phyloP scores from a whole-genome alignment of 2,329 filamentous ascomycete species.

The Calonectria hawksworthii region DNA sequence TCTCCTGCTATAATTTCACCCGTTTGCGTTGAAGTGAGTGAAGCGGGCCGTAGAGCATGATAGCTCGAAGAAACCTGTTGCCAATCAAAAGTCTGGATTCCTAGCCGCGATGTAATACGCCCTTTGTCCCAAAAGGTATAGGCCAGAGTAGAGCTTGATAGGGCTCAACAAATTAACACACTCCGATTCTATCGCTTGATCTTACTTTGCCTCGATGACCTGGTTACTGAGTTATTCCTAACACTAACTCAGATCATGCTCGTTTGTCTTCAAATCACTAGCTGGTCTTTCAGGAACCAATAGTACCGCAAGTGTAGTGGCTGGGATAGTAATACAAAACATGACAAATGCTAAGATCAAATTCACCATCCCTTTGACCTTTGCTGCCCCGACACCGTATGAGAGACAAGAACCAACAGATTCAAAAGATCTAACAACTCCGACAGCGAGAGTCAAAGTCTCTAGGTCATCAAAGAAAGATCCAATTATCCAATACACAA shows the following conservation, averaged over 20 bases:
- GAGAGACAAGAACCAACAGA: constrained; percentile 61
- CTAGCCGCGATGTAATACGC: too few relatives aligned
- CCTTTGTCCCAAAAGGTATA: too few relatives aligned
- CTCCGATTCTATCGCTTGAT: background rate
- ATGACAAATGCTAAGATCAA: constrained; percentile 62
- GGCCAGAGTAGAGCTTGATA: too few relatives aligned
- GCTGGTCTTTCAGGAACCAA: constrained; percentile 52
- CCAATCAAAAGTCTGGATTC: too few relatives aligned
- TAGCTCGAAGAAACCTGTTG: too few relatives aligned
- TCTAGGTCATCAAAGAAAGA: constrained; percentile 65
- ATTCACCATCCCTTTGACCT: constrained; percentile 53
- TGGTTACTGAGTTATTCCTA: background rate
- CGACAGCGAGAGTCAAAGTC: constrained; percentile 63
- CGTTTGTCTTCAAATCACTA: background rate
- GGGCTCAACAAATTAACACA: too few relatives aligned
- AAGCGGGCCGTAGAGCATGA: too few relatives aligned
- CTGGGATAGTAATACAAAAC: constrained; percentile 58
- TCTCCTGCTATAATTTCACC: too few relatives aligned
- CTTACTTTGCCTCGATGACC: background rate
- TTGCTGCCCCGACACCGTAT: constrained; percentile 62
- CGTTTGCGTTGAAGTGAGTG: too few relatives aligned
- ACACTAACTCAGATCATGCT: background rate
- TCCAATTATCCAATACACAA: constrained; percentile 65
- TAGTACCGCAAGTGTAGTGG: constrained; percentile 52
- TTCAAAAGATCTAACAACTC: constrained; percentile 63